Base-by-base conservation (phyloP, 371 early-diverging fungal species). In the Syncephalis plumigaleata region DNA sequence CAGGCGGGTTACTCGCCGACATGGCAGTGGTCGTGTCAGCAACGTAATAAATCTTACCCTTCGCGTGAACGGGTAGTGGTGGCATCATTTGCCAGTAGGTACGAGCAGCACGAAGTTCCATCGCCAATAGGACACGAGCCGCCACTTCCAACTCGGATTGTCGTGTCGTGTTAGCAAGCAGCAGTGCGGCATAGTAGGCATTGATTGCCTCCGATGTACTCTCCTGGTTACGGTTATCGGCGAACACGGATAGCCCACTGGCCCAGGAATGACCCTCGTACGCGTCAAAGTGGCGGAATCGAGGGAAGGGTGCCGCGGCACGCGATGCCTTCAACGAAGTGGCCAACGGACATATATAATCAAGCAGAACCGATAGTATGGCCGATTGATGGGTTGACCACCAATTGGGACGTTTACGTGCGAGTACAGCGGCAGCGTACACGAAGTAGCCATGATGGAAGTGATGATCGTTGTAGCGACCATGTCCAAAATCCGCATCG, bases 231-330 rank as follows among this genome's bases (percentile, higher is more conserved):
- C 77, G 69, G 45, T 78, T 81, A 46, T 81, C 82, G 9, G 63
- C 39, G 2, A 74, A 71, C 5, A 67, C 75, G 55, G 76, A 66
- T 7, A 75, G 55, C 39, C 84, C 86, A 3, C 75, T 75, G 0
- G 86, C 83, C 86, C 86, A 85, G 26, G 78, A 80, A 52, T 85
- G 84, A 9, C 83, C 83, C 49, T 78, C 79, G 50, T 68, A 85
- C 60, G 78, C 75, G 59, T 85, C 86, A 63, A 74, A 77, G 37
- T 63, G 63, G 11, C 86, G 67, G 49, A 77, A 77, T 15, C 55
- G 66, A 20, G 83, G 77, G 55, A 77, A 86, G 4, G 78, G 73
- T 39, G 72, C 75, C 36, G 79, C 75, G 11, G 31, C 7, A 31
- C 31, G 4, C 11, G 31, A 11, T 31, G 31, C 4, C 31, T 31